Evolutionary conservation across 2,329 filamentous ascomycete genomes (phyloP).

Genomic region (Ophiostoma ips): DNA sequence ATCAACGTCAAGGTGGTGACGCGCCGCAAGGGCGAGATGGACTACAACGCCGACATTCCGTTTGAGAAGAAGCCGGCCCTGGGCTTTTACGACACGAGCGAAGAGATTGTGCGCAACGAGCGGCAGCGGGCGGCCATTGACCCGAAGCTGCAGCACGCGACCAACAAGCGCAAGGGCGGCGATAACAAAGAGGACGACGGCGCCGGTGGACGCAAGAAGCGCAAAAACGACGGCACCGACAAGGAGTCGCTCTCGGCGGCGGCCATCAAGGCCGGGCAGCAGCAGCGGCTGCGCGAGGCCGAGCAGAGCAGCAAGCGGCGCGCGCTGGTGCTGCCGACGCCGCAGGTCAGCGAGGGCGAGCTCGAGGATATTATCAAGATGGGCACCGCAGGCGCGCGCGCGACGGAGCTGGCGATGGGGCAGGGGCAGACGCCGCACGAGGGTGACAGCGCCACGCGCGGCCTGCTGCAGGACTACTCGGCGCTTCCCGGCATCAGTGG

Average conservation of each 20-base stretch:
- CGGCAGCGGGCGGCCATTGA: constrained; percentile 74
- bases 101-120: constrained; percentile 73
- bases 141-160: constrained; percentile 68
- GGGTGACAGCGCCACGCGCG: constrained; percentile 47
- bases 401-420: constrained; percentile 53
- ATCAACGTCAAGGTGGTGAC: constrained; percentile 96
- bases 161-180: constrained; percentile 86
- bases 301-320: constrained; percentile 93
- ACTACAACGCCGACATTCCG: constrained; percentile 97
- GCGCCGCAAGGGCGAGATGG: constrained; percentile 92
- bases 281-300: constrained; percentile 88
- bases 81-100: constrained; percentile 86
- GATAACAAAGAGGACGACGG: constrained; percentile 60
- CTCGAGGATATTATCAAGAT: constrained; percentile 98
- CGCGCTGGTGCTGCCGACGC: constrained; percentile 66
- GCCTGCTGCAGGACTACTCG: constrained; percentile 76
- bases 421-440: too few species aligned
- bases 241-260: constrained; percentile 65
- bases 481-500: constrained; percentile 55
- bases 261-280: constrained; percentile 81
- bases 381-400: constrained; percentile 84
- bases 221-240: constrained; percentile 79
- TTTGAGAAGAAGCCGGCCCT: constrained; percentile 84
- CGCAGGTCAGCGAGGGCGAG: constrained; percentile 85
- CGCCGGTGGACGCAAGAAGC: constrained; percentile 41